Base-by-base conservation (phyloP, 2,329 filamentous ascomycete species). In the Macrophomina tecta region DNA sequence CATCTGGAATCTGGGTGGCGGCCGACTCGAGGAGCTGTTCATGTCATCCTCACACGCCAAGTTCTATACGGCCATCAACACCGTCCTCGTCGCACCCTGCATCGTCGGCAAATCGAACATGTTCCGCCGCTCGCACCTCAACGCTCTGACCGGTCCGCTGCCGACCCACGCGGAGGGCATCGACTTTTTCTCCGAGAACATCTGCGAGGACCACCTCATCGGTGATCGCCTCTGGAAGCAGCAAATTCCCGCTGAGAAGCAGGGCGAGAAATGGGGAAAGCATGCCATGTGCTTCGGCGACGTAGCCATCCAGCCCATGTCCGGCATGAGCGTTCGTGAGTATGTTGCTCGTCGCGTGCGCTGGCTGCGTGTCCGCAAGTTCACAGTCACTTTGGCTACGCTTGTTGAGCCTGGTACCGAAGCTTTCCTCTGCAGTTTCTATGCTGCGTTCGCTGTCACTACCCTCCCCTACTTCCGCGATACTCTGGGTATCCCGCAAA, bases 91-190 rank as follows among this genome's bases (percentile, higher is more conserved):
- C 63, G 95, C 95, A 0, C 95, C 96, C 8, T 99, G 95, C 79
- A 91, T 97, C 67, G 90, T 98, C 28, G 95, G 95, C 61, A 99
- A 99, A 82, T 97, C 93, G 74, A 98, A 96, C 81, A 98, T 99
- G 94, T 99, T 98, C 80, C 91, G 95, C 68, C 92, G 91, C 69
- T 92, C 92, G 0, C 94, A 99, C 73, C 87, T 99, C 42, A 88
- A 97, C 78, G 86, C 86, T 70, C 86, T 95, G 8, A 90, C 88
- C 0, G 73, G 79, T 0, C 89, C 38, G 78, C 86, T 73, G 77
- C 85, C 42, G 60, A 76, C 63, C 78, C 74, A 70, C 85, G 84
- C 75, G 76, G 88, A 80, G 0, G 96, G 95, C 0, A 90, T 99
- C 70, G 93, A 98, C 78, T 94, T 90, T 80, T 99, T 99, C 80